phyloP scores from a whole-genome alignment of 495 filamentous ascomycete genomes.

The Podospora australis region DNA sequence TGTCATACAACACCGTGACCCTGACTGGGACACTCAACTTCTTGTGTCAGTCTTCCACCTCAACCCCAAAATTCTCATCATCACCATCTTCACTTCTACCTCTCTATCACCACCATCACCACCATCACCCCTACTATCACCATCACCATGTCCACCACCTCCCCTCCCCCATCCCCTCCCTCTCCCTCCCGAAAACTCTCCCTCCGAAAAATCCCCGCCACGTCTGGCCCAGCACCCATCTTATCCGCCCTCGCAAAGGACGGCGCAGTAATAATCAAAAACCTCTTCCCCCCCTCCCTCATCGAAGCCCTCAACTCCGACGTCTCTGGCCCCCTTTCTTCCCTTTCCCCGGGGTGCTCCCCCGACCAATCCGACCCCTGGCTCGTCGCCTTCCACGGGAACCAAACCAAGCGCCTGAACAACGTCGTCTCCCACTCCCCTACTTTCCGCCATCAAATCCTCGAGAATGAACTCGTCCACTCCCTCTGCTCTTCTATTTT shows the following conservation, averaged over 20 bases:
- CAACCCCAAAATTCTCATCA: no score
- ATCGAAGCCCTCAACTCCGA: conserved; percentile 2
- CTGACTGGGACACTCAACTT: no score
- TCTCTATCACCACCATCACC: no score
- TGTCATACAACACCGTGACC: no score
- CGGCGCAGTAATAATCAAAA: conserved; percentile 10
- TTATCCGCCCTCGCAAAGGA: conserved; percentile 5
- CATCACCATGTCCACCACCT: no score
- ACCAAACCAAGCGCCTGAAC: conserved; percentile 9
- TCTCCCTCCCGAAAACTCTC: no score
- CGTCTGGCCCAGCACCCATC: not conserved
- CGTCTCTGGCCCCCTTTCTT: not conserved
- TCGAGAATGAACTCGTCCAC: conserved; percentile 10
- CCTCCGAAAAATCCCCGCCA: not conserved
- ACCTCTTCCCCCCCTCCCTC: conserved; percentile 2
- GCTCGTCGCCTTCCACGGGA: conserved; percentile 8
- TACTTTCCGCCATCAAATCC: conserved; percentile 6
- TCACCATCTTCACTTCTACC: no score
- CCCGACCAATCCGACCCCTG: conserved; percentile 4
- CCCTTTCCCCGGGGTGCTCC: not conserved
- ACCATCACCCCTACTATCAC: no score
- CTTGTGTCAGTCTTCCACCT: no score
- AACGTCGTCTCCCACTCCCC: not conserved
- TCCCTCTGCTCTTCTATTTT: conserved; percentile 2
- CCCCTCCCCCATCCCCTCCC: no score